Evolutionary conservation across 139 green algal species (phyloP), one percentile per base, ranked within the genome.

Genomic region (Penium margaritaceum): DNA sequence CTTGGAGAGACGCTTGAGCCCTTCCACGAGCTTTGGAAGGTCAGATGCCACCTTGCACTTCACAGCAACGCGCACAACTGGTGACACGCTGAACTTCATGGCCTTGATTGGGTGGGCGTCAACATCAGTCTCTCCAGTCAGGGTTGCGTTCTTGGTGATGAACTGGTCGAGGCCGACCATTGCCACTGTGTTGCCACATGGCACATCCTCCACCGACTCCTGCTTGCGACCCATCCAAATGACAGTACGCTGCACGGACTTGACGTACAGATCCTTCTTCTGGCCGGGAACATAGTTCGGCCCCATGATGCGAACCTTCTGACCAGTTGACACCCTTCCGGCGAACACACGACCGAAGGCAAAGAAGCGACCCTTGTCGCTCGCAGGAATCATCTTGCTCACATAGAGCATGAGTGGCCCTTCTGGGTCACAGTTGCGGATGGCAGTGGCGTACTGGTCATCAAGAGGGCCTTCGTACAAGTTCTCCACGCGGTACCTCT

Each of bases 181-280:
- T 5, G 94, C 94, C 54, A 97, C 92, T 37, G 93, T 98, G 91
- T 98, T 98, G 70, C 92, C 94, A 82, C 90, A 97, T 30, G 94
- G 94, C 80, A 98, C 94, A 66, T 95, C 86, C 89, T 98, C 94
- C 5, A 98, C 94, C 9, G 94, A 91, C 81, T 98, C 94, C 85
- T 98, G 93, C 47, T 89, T 84, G 55, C 90, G 86, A 80, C 94
- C 94, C 94, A 98, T 98, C 91, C 93, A 98, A 75, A 98, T 89
- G 85, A 98, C 94, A 29, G 94, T 98, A 72, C 94, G 90, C 94
- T 98, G 94, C 79, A 98, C 90, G 32, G 88, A 90, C 91, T 98
- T 98, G 75, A 91, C 85, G 87, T 94, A 96, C 78, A 98, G 89
- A 81, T 98, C 94, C 91, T 98, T 98, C 94, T 98, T 98, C 72